Base-by-base conservation (phyloP, 2,329 filamentous ascomycete species). In the Chalara sp. region DNA sequence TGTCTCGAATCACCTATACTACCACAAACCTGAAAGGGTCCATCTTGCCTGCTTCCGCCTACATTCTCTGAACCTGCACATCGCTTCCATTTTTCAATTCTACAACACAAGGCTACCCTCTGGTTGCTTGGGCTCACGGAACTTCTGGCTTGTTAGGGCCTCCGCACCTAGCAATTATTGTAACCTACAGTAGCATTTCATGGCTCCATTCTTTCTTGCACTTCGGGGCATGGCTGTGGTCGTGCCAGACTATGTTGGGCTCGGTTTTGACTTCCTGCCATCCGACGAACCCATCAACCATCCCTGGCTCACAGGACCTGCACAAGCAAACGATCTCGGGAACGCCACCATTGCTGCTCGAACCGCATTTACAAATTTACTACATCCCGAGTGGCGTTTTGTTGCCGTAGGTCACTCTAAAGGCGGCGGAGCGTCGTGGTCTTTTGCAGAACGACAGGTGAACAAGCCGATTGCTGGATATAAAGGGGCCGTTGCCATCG, bases 391-490 rank as follows among this genome's bases (percentile, higher is more conserved):
- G 57, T 1, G 44, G 58, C 1, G 56, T 68, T 79, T 75, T 49
- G 70, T 75, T 12, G 63, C 68, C 29, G 66, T 73, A 56, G 73
- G 74, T 6, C 71, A 76, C 52, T 72, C 68, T 8, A 71, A 78
- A 59, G 75, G 74, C 28, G 74, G 72, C 6, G 67, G 65, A 1
- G 68, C 65, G 1, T 68, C 70, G 0, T 78, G 74, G 74, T 61
- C 60, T 4, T 4, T 63, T 39, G 67, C 68, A 7, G 60, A 71
- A 32, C 35, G 51, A 8, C 49, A 52, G 30, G 44, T 44, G 5
- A 32, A 43, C 4, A 13, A 48, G 6, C 51, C 53, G 0, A 32
- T 57, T 5, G 2, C 35, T 12, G 49, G 50, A 33, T 59, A 59
- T 48, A 35, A 48, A 6, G 52, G 56, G 7, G 35, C 52, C 1